A percentile compares a stretch with the other conserved stretches of the same genome.
Conservation (phyloP, 2,329 filamentous ascomycete species). For the Davidsoniella eucalypti region DNA sequence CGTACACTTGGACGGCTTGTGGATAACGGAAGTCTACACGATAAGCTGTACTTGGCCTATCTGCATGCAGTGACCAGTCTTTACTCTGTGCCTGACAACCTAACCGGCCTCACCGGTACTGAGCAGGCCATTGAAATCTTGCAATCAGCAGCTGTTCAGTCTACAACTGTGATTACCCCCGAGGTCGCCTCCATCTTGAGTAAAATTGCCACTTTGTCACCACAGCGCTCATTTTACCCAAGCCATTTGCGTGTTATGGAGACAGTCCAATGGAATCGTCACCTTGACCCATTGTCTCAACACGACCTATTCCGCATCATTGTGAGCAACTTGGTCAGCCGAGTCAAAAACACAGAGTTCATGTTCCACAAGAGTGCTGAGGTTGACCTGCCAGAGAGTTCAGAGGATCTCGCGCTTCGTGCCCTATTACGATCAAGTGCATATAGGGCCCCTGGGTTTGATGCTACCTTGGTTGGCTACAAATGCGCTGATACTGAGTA, state of each 20-base stretch:
- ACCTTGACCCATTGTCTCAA: conserved; percentile 27
- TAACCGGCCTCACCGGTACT: conserved; percentile 34
- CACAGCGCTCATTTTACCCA: conserved; percentile 29
- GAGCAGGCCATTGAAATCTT: conserved; percentile 36
- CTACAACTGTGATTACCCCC: conserved; percentile 25
- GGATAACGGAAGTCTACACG: conserved; percentile 32
- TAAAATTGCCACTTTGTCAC: conserved; percentile 26
- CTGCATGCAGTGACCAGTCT: conserved; percentile 37
- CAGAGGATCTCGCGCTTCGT: background rate
- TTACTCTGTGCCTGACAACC: conserved; percentile 30
- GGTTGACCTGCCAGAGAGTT: background rate
- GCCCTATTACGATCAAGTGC: background rate
- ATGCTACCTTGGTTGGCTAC: background rate
- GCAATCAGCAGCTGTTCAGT: conserved; percentile 29
- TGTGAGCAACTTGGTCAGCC: conserved; percentile 15
- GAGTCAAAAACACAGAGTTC: background rate
- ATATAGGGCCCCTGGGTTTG: background rate
- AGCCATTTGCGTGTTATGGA: conserved; percentile 27
- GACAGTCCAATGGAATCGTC: conserved; percentile 24
- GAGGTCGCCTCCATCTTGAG: conserved; percentile 22
- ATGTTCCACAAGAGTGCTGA: background rate
- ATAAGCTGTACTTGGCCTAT: conserved; percentile 33
- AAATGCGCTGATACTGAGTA: too few species aligned
- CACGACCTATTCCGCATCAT: conserved; percentile 24
- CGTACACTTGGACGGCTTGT: conserved; percentile 29